A percentile compares a stretch with the other conserved stretches of the same genome.
These are phyloP conservation scores for Dryas alaskensis DNA, from an alignment of 306 rosid species.

Conservation along the genomic window DNA sequence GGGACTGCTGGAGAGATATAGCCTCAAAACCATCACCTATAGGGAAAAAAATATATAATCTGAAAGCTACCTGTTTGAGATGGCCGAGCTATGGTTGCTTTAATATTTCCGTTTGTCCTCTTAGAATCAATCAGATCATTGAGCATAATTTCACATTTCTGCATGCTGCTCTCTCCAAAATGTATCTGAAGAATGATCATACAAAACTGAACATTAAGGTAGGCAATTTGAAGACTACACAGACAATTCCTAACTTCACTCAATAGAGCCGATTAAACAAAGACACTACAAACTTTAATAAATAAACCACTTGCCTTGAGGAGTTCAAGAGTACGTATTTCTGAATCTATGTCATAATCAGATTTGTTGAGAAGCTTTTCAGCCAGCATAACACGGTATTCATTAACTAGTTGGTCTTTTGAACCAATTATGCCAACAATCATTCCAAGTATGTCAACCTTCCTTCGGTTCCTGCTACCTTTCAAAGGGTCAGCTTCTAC, in stretches of 20 bases:
- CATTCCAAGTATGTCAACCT: conserved; percentile 98
- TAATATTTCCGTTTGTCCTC: conserved; percentile 69
- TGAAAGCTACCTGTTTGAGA: conserved; percentile 49
- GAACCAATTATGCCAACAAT: conserved; percentile 93
- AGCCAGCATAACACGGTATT: conserved; percentile 97
- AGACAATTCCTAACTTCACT: conserved; percentile 18
- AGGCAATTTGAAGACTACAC: conserved; percentile 1
- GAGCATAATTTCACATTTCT: conserved; percentile 96
- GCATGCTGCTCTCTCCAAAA: conserved; percentile 97
- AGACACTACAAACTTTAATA: conserved; percentile 10
- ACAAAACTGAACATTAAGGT: conserved; percentile 23
- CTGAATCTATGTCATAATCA: conserved; percentile 91
- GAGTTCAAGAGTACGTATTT: conserved; percentile 92
- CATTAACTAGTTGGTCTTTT: conserved; percentile 91
- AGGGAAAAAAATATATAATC: conserved; percentile 1
- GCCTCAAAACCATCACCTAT: conserved; percentile 2
- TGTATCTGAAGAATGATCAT: conserved; percentile 62
- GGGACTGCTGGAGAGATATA: background rate
- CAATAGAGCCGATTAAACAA: conserved; percentile 19
- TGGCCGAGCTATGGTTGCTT: conserved; percentile 72
- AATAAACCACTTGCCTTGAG: conserved; percentile 57
- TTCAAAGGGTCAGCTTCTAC: conserved; percentile 94
- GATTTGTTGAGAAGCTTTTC: conserved; percentile 94
- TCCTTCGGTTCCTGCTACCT: conserved; percentile 83
- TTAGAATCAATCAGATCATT: conserved; percentile 89